Percentiles rank a stretch among this genome's conserved stretches.
These are phyloP conservation scores for Emmonsia crescens DNA, from an alignment of 2,329 filamentous ascomycete species.

Conservation along the genomic window DNA sequence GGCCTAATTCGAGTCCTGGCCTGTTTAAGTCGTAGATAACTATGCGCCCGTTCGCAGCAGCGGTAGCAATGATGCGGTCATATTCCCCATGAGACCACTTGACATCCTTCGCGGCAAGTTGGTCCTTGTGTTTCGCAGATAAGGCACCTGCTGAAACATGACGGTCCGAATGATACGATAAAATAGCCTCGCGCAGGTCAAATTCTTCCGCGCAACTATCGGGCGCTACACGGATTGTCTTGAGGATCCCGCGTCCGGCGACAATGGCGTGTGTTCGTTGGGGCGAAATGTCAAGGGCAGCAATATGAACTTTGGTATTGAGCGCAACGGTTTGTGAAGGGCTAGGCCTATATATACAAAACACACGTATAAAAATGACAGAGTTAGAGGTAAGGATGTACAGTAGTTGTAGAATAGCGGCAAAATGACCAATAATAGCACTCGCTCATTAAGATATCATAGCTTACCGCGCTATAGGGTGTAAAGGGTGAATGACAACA, in stretches of 20 bases:
- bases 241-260: slow-evolving; percentile 55
- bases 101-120: slow-evolving; percentile 53
- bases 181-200: slow-evolving; percentile 51
- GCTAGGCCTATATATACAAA: slow-evolving; percentile 28
- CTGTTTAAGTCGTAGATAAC: slow-evolving; percentile 54
- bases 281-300: slow-evolving; percentile 53
- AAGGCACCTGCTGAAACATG: slow-evolving; percentile 33
- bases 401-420: not conserved
- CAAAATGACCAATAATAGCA: not conserved
- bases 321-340: slow-evolving; percentile 48
- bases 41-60: slow-evolving; percentile 54
- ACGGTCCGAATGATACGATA: slow-evolving; percentile 45
- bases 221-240: slow-evolving; percentile 50
- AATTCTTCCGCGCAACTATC: slow-evolving; percentile 50
- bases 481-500: slow-evolving; percentile 23
- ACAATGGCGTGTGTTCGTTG: slow-evolving; percentile 53
- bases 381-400: not conserved
- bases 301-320: slow-evolving; percentile 53
- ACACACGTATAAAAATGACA: not conserved
- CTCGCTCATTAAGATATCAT: not conserved
- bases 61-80: slow-evolving; percentile 51
- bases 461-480: slow-evolving; percentile 31
- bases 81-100: slow-evolving; percentile 56
- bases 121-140: slow-evolving; percentile 44
- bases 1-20: slow-evolving; percentile 48